phyloP scores from a whole-genome alignment of 208 protist species.

The Leishmania arabica region DNA sequence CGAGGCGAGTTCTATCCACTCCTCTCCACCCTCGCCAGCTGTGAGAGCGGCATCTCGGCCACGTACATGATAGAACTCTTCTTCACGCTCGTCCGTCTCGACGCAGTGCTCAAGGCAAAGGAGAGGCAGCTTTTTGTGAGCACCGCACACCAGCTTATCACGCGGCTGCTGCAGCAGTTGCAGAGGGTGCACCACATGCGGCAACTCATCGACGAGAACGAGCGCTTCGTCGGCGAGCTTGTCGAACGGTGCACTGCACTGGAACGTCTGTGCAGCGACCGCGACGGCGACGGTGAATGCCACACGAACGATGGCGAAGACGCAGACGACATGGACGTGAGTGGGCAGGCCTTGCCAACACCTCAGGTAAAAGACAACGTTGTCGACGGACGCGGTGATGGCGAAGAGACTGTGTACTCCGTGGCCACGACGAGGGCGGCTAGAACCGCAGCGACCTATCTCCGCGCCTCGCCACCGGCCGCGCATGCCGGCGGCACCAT shows the following conservation, averaged over 20 bases:
- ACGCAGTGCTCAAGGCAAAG: conserved; percentile 61
- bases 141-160: conserved; percentile 62
- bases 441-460: neutral
- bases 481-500: conserved; percentile 4
- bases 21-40: conserved; percentile 50
- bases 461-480: neutral
- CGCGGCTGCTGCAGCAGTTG: conserved; percentile 43
- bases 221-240: conserved; percentile 44
- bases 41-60: conserved; percentile 31
- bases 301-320: conserved; percentile 14
- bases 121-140: conserved; percentile 77
- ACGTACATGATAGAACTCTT: conserved; percentile 81
- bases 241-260: conserved; percentile 42
- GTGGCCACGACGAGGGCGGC: neutral
- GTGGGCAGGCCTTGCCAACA: neutral
- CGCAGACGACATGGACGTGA: conserved; percentile 1
- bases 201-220: conserved; percentile 40
- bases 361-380: neutral
- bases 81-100: conserved; percentile 69
- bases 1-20: conserved; percentile 69
- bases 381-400: neutral
- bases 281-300: conserved; percentile 2
- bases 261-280: conserved; percentile 15
- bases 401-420: neutral
- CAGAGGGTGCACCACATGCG: conserved; percentile 41